phyloP scores from a whole-genome alignment of 768 basidiomycete species.

The Brasilioporus rufonigricans region DNA sequence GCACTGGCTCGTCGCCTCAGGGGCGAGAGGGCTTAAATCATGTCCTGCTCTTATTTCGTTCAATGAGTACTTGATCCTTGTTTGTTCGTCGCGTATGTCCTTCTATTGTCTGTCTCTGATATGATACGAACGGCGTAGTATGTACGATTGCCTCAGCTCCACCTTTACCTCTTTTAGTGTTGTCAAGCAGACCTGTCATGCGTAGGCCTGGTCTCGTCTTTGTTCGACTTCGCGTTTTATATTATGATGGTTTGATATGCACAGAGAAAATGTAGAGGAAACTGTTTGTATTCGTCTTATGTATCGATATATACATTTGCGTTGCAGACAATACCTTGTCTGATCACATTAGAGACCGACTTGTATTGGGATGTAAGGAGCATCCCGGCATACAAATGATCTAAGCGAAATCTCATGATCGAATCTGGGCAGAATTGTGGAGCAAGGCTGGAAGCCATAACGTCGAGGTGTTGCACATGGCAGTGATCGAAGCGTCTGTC shows the following conservation, averaged over 20 bases:
- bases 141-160: constrained; percentile 24
- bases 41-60: not conserved
- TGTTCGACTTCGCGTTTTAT: not conserved
- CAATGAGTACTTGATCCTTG: not conserved
- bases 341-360: not conserved
- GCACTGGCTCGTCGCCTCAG: constrained; percentile 84
- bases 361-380: no score
- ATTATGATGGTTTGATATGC: not conserved
- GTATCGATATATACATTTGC: constrained; percentile 25
- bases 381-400: no score
- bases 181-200: not conserved
- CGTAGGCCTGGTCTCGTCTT: not conserved
- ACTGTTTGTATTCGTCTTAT: constrained; percentile 25
- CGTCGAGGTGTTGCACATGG: constrained; percentile 54
- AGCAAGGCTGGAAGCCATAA: constrained; percentile 28
- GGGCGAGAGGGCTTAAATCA: constrained; percentile 72
- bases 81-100: constrained; percentile 19
- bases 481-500: constrained; percentile 41
- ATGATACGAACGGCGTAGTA: constrained; percentile 31
- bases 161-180: constrained; percentile 9
- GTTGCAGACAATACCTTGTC: constrained; percentile 11
- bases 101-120: constrained; percentile 10
- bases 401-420: not conserved
- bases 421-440: not conserved
- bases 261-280: constrained; percentile 23